Base-by-base conservation (phyloP, 345 rosid species). In the Corchorus capsularis region DNA sequence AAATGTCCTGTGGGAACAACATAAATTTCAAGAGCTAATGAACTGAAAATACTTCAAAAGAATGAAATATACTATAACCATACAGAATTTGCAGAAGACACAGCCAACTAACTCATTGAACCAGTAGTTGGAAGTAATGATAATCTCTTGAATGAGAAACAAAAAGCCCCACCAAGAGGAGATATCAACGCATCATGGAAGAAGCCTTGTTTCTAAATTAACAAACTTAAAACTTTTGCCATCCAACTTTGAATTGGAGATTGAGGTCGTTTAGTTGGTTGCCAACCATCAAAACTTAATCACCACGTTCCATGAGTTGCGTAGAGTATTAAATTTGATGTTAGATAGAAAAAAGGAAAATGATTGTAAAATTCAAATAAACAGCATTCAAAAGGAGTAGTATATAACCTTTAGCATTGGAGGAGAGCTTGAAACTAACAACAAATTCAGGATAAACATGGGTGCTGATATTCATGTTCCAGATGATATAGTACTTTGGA, bases 391-490 rank as follows among this genome's bases (percentile, higher is more conserved):
- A 71, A 43, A 20, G 66, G 71, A 82, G 59, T 77, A 87, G 83
- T 63, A 63, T 71, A 83, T 91, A 87, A 96, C 99, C 99, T 93
- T 86, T 88, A 81, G 77, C 82, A 76, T 49, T 79, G 66, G 91
- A 61, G 17, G 85, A 79, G 83, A 85, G 80, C 91, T 87, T 96
- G 97, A 90, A 96, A 89, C 94, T 94, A 82, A 96, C 88, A 82
- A 92, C 85, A 86, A 82, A 94, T 79, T 96, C 99, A 0, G 99
- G 97, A 80, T 81, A 85, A 63, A 96, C 81, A 78, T 94, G 98
- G 9, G 99, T 85, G 84, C 82, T 89, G 85, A 90, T 80, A 85
- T 96, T 88, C 94, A 88, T 90, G 87, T 87, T 87, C 99, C 99
- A 96, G 62, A 92, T 83, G 22, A 89, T 61, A 80, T 87, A 90